phyloP scores from a whole-genome alignment of 2,329 filamentous ascomycete species.

The Daldinia eschscholtzii region DNA sequence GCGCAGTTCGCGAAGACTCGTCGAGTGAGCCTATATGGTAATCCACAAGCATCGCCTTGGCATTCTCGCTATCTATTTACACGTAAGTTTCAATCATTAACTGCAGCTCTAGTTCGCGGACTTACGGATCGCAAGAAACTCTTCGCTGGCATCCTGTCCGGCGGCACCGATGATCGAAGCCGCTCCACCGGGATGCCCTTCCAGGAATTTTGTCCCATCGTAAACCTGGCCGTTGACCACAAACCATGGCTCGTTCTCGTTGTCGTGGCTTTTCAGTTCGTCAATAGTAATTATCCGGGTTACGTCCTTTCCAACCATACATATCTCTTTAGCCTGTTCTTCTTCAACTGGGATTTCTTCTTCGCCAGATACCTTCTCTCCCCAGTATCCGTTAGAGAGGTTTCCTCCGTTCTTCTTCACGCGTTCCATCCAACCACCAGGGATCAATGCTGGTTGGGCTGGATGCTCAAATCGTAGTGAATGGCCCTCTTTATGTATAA shows the following conservation, averaged over 20 bases:
- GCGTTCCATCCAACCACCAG: constrained; percentile 93
- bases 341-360: constrained; percentile 58
- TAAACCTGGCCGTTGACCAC: constrained; percentile 90
- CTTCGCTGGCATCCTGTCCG: constrained; percentile 85
- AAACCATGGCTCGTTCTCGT: constrained; percentile 81
- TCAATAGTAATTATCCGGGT: constrained; percentile 74
- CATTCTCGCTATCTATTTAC: constrained; percentile 83
- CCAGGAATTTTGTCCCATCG: constrained; percentile 83
- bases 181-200: constrained; percentile 87
- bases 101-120: constrained; percentile 50
- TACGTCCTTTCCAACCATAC: constrained; percentile 79
- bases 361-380: constrained; percentile 73
- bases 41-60: constrained; percentile 86
- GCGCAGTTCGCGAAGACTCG: constrained; percentile 65
- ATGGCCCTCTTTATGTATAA: constrained; percentile 76
- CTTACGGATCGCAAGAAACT: constrained; percentile 93
- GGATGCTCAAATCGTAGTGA: constrained; percentile 86
- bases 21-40: constrained; percentile 88
- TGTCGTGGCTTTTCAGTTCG: constrained; percentile 77
- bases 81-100: constrained; percentile 23
- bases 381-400: constrained; percentile 86
- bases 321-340: constrained; percentile 73
- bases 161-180: constrained; percentile 86
- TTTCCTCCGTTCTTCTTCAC: constrained; percentile 87
- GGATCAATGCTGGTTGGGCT: constrained; percentile 80